Evolutionary conservation across 2,329 filamentous ascomycete species (phyloP).

Genomic region (Penicillium janthinellum): DNA sequence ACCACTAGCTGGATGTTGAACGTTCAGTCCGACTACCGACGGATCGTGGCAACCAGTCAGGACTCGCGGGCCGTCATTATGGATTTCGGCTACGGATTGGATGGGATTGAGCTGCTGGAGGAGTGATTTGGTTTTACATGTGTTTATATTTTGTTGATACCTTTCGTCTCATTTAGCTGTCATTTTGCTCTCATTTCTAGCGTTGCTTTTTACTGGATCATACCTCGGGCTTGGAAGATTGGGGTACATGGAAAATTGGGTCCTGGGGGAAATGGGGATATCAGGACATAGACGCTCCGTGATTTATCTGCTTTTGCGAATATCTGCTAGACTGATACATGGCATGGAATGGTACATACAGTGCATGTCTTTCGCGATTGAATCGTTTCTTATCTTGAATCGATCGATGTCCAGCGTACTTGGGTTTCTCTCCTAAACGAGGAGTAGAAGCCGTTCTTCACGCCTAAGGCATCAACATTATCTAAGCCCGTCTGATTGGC

Average conservation of each 20-base stretch:
- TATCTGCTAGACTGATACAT: conserved; percentile 1
- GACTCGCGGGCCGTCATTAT: conserved; percentile 89
- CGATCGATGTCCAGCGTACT: not conserved
- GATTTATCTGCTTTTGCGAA: conserved; percentile 1
- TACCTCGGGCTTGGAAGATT: conserved; percentile 8
- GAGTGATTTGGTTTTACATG: conserved; percentile 30
- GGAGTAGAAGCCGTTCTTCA: not conserved
- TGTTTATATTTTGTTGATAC: conserved; percentile 14
- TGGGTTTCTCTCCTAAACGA: too few relatives aligned
- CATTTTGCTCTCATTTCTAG: conserved; percentile 12
- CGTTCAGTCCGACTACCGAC: conserved; percentile 91
- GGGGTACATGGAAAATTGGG: conserved; percentile 4
- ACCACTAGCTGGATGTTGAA: conserved; percentile 96
- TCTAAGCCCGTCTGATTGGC: conserved; percentile 55
- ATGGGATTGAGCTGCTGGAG: conserved; percentile 56
- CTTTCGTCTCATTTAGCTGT: conserved; percentile 19
- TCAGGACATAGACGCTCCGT: conserved; percentile 11
- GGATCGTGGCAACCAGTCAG: conserved; percentile 93
- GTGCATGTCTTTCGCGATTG: too few relatives aligned
- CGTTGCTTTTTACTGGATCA: conserved; percentile 22
- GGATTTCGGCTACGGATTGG: conserved; percentile 74
- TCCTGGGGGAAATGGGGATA: conserved; percentile 1
- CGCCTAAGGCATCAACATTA: conserved; percentile 27
- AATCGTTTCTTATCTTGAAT: not conserved
- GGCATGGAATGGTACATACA: conserved; percentile 2